Conservation (phyloP, 169 alveolate species). For the Perkinsus chesapeaki region DNA sequence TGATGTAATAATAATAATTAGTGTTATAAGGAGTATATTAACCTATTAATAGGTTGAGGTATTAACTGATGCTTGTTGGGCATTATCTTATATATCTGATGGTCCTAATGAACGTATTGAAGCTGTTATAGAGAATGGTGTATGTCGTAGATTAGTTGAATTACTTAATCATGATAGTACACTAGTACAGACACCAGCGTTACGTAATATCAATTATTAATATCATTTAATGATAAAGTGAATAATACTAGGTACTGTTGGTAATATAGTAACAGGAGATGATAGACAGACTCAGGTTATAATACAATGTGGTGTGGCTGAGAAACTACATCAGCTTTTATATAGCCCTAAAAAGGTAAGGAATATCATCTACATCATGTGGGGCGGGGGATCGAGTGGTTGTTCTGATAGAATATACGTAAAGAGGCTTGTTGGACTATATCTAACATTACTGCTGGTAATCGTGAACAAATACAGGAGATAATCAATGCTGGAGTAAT, state of each 20-base stretch:
- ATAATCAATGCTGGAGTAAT: constrained; percentile 59
- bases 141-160: constrained; percentile 81
- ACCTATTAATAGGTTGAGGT: constrained; percentile 29
- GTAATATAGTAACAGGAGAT: constrained; percentile 78
- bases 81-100: constrained; percentile 81
- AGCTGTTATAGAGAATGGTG: constrained; percentile 68
- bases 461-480: constrained; percentile 77
- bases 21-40: background rate
- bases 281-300: constrained; percentile 84
- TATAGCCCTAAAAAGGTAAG: constrained; percentile 73
- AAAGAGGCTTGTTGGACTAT: constrained; percentile 97
- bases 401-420: constrained; percentile 51
- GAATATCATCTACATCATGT: too few relatives aligned
- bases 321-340: constrained; percentile 62
- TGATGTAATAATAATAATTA: constrained; percentile 37
- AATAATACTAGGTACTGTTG: constrained; percentile 74
- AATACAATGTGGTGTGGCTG: constrained; percentile 81
- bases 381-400: constrained; percentile 49
- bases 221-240: constrained; percentile 44
- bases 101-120: constrained; percentile 77
- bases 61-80: constrained; percentile 85
- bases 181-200: constrained; percentile 87
- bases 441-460: constrained; percentile 93
- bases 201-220: constrained; percentile 56
- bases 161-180: constrained; percentile 67